These are phyloP conservation scores for Ehretia macrophylla DNA, from an alignment of 257 asterid species.

Conservation along the genomic window DNA sequence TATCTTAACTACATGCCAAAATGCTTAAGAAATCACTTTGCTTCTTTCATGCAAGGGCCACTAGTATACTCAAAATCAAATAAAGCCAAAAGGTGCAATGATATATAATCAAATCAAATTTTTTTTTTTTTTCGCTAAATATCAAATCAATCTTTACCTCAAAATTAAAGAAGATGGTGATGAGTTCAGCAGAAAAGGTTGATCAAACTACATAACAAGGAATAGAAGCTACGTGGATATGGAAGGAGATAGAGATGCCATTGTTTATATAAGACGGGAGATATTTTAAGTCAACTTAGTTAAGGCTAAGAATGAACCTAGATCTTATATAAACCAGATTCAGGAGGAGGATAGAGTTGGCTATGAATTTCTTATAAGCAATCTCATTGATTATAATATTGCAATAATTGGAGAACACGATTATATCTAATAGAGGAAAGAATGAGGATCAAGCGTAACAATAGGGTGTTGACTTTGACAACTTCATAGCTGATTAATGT, in stretches of 20 bases:
- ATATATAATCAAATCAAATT: not conserved
- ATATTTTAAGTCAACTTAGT: constrained; percentile 12
- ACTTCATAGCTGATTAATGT: no score
- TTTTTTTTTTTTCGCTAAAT: no score
- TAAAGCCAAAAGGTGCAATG: not conserved
- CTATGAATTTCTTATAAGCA: not conserved
- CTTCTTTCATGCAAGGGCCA: no score
- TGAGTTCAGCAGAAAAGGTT: not conserved
- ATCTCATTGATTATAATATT: no score
- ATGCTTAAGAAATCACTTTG: no score
- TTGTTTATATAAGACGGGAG: constrained; percentile 11
- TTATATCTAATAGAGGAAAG: not conserved
- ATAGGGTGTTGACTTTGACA: not conserved
- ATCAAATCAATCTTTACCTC: not conserved
- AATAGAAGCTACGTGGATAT: not conserved
- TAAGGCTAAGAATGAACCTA: constrained; percentile 8
- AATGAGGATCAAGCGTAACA: not conserved
- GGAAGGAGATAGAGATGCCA: not conserved
- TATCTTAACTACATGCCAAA: no score
- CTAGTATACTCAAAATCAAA: not conserved
- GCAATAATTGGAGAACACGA: no score
- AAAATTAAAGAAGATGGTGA: no score
- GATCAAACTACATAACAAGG: not conserved
- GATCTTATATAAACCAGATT: constrained; percentile 6
- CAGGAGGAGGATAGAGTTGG: not conserved